Base-by-base conservation (phyloP, 2,329 filamentous ascomycete genomes). In the Arachnomyces sp. region DNA sequence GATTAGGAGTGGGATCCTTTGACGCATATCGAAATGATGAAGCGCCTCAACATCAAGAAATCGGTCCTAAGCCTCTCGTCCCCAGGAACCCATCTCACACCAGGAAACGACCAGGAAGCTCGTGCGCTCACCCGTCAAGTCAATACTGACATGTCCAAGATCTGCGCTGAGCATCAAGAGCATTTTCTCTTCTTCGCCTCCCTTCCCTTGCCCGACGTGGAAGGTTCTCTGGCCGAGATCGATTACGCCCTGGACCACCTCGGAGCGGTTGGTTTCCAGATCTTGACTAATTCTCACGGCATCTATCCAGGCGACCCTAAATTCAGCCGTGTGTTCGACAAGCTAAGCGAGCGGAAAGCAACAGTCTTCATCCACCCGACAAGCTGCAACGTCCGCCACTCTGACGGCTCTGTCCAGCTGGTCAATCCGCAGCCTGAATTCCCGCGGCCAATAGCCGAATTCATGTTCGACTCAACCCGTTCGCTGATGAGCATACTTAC, bases 321-420 rank as follows among this genome's bases (percentile, higher is more conserved):
- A 1, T 61, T 77, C 18, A 64, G 68, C 15, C 54, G 59, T 0
- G 58, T 78, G 9, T 77, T 73, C 45, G 60, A 66, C 2, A 67
- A 65, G 28, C 52, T 78, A 17, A 68, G 76, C 39, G 47, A 54
- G 2, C 52, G 69, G 2, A 59, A 67, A 3, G 69, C 69, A 0
- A 67, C 63, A 1, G 59, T 76, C 1, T 77, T 78, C 51, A 68
- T 77, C 34, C 75, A 78, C 40, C 74, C n/a, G n/a, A n/a, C n/a
- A n/a, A n/a, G n/a, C n/a, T n/a, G n/a, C n/a, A n/a, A n/a, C n/a
- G n/a, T n/a, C n/a, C n/a, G n/a, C n/a, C n/a, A n/a, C n/a, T n/a
- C n/a, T n/a, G n/a, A n/a, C n/a, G n/a, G n/a, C n/a, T n/a, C n/a
- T n/a, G n/a, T n/a, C n/a, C n/a, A n/a, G n/a, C n/a, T n/a, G n/a